These are phyloP conservation scores for Isabelozyma heimii DNA, from an alignment of 805 yeast genomes.

Conservation along the genomic window DNA sequence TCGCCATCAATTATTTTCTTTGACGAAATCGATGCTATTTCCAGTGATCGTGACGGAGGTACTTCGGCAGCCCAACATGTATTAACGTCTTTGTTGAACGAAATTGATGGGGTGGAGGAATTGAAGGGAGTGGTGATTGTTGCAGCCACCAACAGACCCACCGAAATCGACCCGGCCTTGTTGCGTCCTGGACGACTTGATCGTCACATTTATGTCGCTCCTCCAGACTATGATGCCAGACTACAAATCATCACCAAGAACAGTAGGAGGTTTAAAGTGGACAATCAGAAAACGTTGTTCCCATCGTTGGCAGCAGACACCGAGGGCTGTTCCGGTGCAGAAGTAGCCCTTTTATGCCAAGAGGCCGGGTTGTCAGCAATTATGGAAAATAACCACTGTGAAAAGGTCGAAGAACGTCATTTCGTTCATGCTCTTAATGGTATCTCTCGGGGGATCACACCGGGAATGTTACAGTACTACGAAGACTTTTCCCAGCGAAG, in stretches of 20 bases:
- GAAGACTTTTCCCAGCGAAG: constrained; percentile 47
- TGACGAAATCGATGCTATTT: constrained; percentile 94
- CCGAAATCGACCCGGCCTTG: constrained; percentile 87
- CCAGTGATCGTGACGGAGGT: constrained; percentile 68
- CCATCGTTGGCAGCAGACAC: constrained; percentile 57
- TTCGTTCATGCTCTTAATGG: constrained; percentile 68
- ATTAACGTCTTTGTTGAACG: constrained; percentile 85
- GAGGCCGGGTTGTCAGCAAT: constrained; percentile 96
- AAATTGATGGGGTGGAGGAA: constrained; percentile 96
- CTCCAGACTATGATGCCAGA: constrained; percentile 84
- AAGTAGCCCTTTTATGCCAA: constrained; percentile 85
- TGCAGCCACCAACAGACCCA: constrained; percentile 96
- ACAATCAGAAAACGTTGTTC: constrained; percentile 38
- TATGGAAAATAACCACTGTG: constrained; percentile 65
- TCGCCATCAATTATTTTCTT: constrained; percentile 92
- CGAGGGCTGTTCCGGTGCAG: constrained; percentile 97
- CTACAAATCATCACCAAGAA: constrained; percentile 72
- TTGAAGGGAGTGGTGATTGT: constrained; percentile 88
- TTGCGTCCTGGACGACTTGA: constrained; percentile 95
- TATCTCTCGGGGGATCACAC: constrained; percentile 71
- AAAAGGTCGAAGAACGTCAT: constrained; percentile 57
- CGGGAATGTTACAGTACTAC: constrained; percentile 80
- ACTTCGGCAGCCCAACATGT: constrained; percentile 81
- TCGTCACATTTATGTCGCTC: constrained; percentile 87
- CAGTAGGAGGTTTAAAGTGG: constrained; percentile 61